These are phyloP conservation scores for Paraleonurus japonicus DNA, from an alignment of 257 asterid species.

Conservation along the genomic window DNA sequence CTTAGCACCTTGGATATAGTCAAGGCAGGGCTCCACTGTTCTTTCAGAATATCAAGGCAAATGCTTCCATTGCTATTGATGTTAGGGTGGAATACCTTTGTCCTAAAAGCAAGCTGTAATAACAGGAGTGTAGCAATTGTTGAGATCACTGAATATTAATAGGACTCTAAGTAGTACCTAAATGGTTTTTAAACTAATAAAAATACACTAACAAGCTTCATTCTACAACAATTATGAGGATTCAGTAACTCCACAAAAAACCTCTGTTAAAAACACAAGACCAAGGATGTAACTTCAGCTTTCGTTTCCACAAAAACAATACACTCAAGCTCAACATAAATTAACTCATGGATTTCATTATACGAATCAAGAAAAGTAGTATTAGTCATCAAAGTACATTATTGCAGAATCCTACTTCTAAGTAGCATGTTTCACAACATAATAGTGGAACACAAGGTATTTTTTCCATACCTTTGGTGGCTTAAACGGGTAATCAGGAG, in stretches of 20 bases:
- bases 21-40: conserved; percentile 81
- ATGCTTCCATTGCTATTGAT: conserved; percentile 80
- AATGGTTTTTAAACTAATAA: background rate
- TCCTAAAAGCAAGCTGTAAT: conserved; percentile 70
- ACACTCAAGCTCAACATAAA: background rate
- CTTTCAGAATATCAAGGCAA: conserved; percentile 72
- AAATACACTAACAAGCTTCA: background rate
- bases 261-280: background rate
- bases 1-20: conserved; percentile 64
- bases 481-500: conserved; percentile 42
- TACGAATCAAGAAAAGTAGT: background rate
- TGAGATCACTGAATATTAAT: background rate
- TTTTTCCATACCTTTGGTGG: conserved; percentile 39
- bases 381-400: background rate
- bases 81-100: conserved; percentile 61
- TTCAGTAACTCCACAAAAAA: background rate
- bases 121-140: background rate
- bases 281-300: background rate
- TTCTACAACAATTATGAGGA: background rate
- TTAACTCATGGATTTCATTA: background rate
- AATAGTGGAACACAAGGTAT: background rate
- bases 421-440: background rate
- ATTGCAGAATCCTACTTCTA: background rate
- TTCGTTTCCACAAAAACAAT: background rate
- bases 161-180: background rate